A percentile compares a stretch with the other conserved stretches of the same genome.
Evolutionary conservation across 2,329 filamentous ascomycete genomes (phyloP).

Genomic region (Cladosporium sp.): DNA sequence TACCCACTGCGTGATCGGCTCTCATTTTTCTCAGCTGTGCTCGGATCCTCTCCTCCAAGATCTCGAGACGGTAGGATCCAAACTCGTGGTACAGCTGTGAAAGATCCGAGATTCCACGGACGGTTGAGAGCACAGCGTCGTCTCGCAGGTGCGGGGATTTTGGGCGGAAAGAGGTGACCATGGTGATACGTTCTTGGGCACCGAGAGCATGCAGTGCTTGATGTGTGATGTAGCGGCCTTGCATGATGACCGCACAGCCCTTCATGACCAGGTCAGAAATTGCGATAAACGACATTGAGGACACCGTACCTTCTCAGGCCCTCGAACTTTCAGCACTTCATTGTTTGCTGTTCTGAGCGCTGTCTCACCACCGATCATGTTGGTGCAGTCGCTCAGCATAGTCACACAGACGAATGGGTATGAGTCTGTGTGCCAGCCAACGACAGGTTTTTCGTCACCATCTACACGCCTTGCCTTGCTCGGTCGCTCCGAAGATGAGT

Average conservation of each 20-base stretch:
- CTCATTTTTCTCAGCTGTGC: constrained; percentile 40
- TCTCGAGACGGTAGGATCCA: constrained; percentile 63
- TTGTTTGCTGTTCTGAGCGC: constrained; percentile 55
- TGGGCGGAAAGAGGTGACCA: constrained; percentile 68
- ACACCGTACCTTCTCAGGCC: constrained; percentile 59
- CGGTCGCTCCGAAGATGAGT: constrained; percentile 37
- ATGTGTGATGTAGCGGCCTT: constrained; percentile 68
- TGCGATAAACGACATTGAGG: too few species aligned
- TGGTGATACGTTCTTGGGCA: constrained; percentile 63
- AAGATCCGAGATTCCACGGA: constrained; percentile 60
- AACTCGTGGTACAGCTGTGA: constrained; percentile 63
- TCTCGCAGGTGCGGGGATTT: constrained; percentile 57
- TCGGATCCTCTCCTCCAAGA: constrained; percentile 57
- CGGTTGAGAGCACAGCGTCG: constrained; percentile 62
- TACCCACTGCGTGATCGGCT: constrained; percentile 28
- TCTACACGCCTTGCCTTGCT: constrained; percentile 21
- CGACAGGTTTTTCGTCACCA: constrained; percentile 56
- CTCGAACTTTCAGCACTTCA: constrained; percentile 52
- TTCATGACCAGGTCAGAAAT: constrained; percentile 32
- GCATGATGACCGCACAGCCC: constrained; percentile 66
- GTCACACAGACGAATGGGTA: constrained; percentile 71
- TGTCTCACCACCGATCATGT: constrained; percentile 67
- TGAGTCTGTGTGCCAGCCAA: constrained; percentile 66
- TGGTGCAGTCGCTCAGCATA: constrained; percentile 65
- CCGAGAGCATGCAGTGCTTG: constrained; percentile 62